Evolutionary conservation across 768 basidiomycete species (phyloP), one percentile per base, ranked within the genome.

Genomic region (Hygrocybe punicea): DNA sequence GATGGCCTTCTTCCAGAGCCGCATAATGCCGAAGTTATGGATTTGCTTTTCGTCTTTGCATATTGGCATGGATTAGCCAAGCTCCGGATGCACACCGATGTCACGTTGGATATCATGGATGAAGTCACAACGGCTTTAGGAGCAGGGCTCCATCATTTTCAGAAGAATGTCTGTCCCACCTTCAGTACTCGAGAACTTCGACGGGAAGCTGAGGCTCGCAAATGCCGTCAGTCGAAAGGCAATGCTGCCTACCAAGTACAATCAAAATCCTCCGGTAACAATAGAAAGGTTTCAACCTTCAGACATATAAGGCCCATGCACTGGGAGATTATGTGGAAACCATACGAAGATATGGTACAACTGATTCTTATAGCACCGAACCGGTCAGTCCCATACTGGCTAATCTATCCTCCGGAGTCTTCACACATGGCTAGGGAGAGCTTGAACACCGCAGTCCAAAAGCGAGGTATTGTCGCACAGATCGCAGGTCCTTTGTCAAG

Each of bases 351-450:
- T 60, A 49, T 49, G 59, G 59, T 5, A 60, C 56, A 1, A 51
- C 59, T 1, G 56, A 60, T 29, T 47, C 25, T 1, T 60, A 60
- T 48, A 23, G 36, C 1, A 59, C 58, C 29, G 46, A 51, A 16
- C 23, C 44, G 2, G 56, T 57, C 16, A 6, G 33, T 55, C 45
- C 34, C 29, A 10, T 19, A 47, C 48, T n/a, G n/a, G 9, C 16
- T 45, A 13, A 19, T 17, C 39, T 49, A 46, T 35, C 19, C 19
- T 13, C 21, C 13, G 14, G 24, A 36, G 40, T 36, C 8, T 17
- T 36, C 25, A 10, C 6, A n/a, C n/a, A n/a, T n/a, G n/a, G 39
- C 16, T 25, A 78, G 76, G 69, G 72, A 0, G 75, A 79, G 51
- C 62, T 66, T 0, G 64, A 74, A 54, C 77, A 78, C 51, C 57